Percentiles rank a stretch among this genome's conserved stretches.
phyloP scores from a whole-genome alignment of 208 protist species.

The Crithidia fasciculata region DNA sequence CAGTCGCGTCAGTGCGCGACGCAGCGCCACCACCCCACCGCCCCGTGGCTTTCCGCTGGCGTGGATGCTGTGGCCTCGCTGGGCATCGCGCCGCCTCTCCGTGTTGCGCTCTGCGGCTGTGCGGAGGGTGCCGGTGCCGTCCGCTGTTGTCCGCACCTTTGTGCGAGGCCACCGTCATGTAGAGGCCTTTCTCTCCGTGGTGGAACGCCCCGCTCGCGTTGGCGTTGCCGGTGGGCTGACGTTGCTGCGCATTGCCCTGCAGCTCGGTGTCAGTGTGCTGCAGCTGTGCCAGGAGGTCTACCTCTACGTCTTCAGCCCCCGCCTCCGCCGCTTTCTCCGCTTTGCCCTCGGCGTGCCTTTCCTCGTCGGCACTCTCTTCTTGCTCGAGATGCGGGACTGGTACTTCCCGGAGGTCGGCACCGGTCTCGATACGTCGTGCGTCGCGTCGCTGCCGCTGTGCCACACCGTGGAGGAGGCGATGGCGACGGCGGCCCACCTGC shows the following conservation, averaged over 20 bases:
- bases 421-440: conserved; percentile 42
- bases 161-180: not conserved
- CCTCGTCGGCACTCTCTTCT: conserved; percentile 35
- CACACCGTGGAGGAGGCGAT: conserved; percentile 34
- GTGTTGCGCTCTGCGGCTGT: not conserved
- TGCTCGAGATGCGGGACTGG: conserved; percentile 41
- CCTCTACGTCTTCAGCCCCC: conserved; percentile 34
- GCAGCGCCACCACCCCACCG: not conserved
- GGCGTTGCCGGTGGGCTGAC: conserved; percentile 11
- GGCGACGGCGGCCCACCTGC: conserved; percentile 27
- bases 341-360: conserved; percentile 46
- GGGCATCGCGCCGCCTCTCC: not conserved
- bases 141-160: not conserved
- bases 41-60: not conserved
- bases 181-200: conserved; percentile 7
- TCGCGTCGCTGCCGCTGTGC: conserved; percentile 27
- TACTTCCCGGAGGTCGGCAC: conserved; percentile 37
- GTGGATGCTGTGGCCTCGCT: conserved; percentile 14
- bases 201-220: conserved; percentile 21
- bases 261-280: conserved; percentile 24
- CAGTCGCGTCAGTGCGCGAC: not conserved
- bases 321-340: conserved; percentile 41
- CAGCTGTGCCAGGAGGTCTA: conserved; percentile 41
- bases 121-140: conserved; percentile 2
- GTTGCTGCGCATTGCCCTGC: conserved; percentile 18